Conservation (phyloP, 306 rosid species). For the Cicer judaicum region DNA sequence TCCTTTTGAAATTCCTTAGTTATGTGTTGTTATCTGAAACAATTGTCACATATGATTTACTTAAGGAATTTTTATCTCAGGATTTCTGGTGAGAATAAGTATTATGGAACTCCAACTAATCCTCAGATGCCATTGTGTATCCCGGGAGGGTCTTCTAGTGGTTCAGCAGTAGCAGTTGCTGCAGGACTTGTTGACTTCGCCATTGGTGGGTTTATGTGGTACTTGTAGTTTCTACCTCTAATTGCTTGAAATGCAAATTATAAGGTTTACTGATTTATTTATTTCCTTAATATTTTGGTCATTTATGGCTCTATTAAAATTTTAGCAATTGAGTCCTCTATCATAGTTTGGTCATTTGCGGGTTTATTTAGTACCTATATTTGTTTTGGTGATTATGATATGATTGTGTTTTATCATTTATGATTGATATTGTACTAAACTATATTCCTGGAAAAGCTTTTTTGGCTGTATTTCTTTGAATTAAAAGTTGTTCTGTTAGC, state of each 20-base stretch:
- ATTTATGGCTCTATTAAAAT: background rate
- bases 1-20: background rate
- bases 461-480: background rate
- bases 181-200: conserved; percentile 76
- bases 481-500: background rate
- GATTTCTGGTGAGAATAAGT: conserved; percentile 68
- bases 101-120: conserved; percentile 76
- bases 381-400: background rate
- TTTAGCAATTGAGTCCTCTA: background rate
- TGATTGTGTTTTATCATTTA: background rate
- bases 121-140: conserved; percentile 58
- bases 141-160: conserved; percentile 81
- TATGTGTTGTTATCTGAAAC: conserved; percentile 4
- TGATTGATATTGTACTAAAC: background rate
- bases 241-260: conserved; percentile 24
- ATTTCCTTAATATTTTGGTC: conserved; percentile 1
- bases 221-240: conserved; percentile 11
- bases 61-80: conserved; percentile 45
- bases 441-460: background rate
- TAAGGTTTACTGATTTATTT: background rate
- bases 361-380: background rate
- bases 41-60: conserved; percentile 28
- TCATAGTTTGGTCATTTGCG: background rate
- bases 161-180: conserved; percentile 86
- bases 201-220: conserved; percentile 57